These are phyloP conservation scores for Fusarium decemcellulare DNA, from an alignment of 2,329 filamentous ascomycete species.

Conservation along the genomic window DNA sequence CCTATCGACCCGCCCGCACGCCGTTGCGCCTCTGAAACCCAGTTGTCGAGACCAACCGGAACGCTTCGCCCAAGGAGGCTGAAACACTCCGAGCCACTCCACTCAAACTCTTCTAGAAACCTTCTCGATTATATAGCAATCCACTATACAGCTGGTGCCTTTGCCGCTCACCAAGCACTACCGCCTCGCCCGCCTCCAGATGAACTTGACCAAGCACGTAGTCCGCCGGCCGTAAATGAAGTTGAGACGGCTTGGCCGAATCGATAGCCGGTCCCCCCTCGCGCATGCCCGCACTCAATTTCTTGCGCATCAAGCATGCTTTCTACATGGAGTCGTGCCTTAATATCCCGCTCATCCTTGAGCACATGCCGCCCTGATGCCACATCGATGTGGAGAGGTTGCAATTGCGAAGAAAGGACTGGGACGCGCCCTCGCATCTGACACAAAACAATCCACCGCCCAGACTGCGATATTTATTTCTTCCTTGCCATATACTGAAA, in stretches of 20 bases:
- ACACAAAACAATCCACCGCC: conserved; percentile 37
- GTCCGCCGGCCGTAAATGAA: background rate
- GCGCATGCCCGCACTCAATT: conserved; percentile 18
- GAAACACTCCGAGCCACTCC: conserved; percentile 44
- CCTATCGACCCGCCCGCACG: conserved; percentile 37
- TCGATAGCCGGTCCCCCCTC: conserved; percentile 18
- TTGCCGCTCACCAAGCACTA: background rate
- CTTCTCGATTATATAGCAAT: conserved; percentile 42
- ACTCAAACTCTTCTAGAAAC: conserved; percentile 46
- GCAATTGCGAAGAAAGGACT: conserved; percentile 33
- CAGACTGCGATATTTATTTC: conserved; percentile 30
- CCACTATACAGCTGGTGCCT: conserved; percentile 28
- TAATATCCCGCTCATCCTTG: conserved; percentile 39
- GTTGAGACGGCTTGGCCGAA: conserved; percentile 22
- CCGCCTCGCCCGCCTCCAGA: conserved; percentile 12
- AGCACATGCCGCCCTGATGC: conserved; percentile 27
- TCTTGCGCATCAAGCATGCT: conserved; percentile 25
- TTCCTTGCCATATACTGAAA: conserved; percentile 15
- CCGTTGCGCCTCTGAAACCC: conserved; percentile 39
- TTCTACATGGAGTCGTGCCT: conserved; percentile 27
- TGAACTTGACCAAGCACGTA: background rate
- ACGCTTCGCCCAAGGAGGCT: conserved; percentile 28
- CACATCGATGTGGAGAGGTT: conserved; percentile 33
- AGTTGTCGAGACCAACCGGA: conserved; percentile 39
- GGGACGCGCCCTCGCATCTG: conserved; percentile 20